Conservation (phyloP, 192 early-diverging fungal genomes). For the Funneliformis mosseae region DNA sequence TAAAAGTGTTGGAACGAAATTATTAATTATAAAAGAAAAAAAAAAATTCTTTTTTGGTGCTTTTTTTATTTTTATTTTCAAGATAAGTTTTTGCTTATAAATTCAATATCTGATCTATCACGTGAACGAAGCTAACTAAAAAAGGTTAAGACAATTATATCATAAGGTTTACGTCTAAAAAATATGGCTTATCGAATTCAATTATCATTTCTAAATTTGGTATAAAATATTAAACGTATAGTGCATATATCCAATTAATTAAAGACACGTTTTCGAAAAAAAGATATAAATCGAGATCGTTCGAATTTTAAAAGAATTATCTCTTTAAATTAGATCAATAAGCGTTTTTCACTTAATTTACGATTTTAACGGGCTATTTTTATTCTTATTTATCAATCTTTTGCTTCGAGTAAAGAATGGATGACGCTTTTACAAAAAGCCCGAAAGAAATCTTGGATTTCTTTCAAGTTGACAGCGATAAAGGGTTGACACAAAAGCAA, state of each 20-base stretch:
- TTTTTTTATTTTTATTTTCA: too few species aligned
- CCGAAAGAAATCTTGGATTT: slow-evolving; percentile 66
- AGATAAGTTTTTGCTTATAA: too few species aligned
- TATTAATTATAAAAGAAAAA: too few species aligned
- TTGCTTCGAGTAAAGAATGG: slow-evolving; percentile 49
- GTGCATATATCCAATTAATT: neutral
- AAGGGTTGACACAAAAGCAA: slow-evolving; percentile 70
- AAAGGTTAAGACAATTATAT: too few species aligned
- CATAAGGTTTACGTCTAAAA: too few species aligned
- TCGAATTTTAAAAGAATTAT: neutral
- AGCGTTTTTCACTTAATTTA: neutral
- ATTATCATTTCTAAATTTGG: neutral
- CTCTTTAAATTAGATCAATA: neutral
- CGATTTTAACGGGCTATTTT: too few species aligned
- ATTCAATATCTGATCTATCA: too few species aligned
- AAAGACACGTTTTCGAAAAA: neutral
- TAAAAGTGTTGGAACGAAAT: too few species aligned
- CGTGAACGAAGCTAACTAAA: too few species aligned
- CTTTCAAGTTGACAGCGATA: slow-evolving; percentile 65
- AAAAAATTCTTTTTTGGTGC: too few species aligned
- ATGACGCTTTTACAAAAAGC: slow-evolving; percentile 62
- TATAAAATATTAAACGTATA: neutral
- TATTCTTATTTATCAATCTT: neutral
- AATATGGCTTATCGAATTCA: neutral
- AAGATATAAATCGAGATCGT: too few species aligned